Conservation (phyloP, 441 rosid species). For the Cnidoscolus chayamansa region DNA sequence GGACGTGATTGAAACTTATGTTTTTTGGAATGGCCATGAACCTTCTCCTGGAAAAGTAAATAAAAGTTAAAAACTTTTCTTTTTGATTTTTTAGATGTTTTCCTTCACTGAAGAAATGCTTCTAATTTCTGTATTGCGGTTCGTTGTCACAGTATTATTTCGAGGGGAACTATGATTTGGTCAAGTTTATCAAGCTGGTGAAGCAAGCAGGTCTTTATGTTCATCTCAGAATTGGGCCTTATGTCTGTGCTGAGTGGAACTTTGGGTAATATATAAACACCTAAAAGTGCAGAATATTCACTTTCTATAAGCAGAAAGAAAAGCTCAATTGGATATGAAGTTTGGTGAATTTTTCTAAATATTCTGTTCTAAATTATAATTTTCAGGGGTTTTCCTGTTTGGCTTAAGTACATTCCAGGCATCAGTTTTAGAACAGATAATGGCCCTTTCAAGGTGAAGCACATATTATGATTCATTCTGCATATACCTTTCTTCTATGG, state of each 20-base stretch:
- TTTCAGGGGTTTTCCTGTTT: constrained; percentile 95
- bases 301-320: constrained; percentile 14
- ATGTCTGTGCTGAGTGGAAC: constrained; percentile 97
- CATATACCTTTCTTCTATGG: constrained; percentile 1
- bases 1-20: constrained; percentile 97
- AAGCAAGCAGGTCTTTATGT: constrained; percentile 82
- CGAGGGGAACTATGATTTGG: constrained; percentile 77
- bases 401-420: constrained; percentile 95
- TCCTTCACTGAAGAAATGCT: neutral
- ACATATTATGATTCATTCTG: constrained; percentile 27
- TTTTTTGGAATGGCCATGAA: constrained; percentile 98
- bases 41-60: constrained; percentile 82
- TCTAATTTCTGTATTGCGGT: constrained; percentile 14
- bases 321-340: constrained; percentile 10
- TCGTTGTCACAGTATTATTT: constrained; percentile 64
- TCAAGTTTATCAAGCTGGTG: constrained; percentile 76
- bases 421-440: constrained; percentile 90
- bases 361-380: constrained; percentile 24
- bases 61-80: neutral
- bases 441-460: constrained; percentile 83
- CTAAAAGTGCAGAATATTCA: neutral
- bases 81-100: neutral
- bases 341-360: constrained; percentile 22
- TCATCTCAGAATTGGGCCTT: constrained; percentile 94
- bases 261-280: constrained; percentile 58